Conservation (phyloP, 257 asterid genomes). For the Nicotiana knightiana region DNA sequence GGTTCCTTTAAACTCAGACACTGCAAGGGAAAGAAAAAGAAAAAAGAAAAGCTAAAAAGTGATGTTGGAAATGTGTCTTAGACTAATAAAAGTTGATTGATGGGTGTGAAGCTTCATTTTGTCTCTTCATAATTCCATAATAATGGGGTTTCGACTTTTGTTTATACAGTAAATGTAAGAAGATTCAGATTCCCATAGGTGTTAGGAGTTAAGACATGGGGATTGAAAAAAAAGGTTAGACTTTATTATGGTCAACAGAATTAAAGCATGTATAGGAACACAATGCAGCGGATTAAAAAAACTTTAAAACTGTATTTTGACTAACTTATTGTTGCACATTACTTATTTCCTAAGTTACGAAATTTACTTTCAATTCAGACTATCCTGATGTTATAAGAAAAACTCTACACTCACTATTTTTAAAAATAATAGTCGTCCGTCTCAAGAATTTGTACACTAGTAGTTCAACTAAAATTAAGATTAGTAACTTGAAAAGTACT, state of each 20-base stretch:
- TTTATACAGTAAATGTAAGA: background rate
- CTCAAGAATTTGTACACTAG: too few relatives aligned
- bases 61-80: slow-evolving; percentile 2
- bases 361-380: too few relatives aligned
- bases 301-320: too few relatives aligned
- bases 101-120: background rate
- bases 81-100: slow-evolving; percentile 3
- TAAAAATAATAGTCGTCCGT: too few relatives aligned
- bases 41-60: background rate
- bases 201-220: background rate
- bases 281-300: background rate
- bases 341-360: too few relatives aligned
- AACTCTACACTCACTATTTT: too few relatives aligned
- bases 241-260: background rate
- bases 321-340: too few relatives aligned
- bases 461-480: too few relatives aligned
- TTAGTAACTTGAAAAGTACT: too few relatives aligned
- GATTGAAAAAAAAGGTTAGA: background rate
- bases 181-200: slow-evolving; percentile 10
- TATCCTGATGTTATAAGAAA: too few relatives aligned
- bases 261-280: background rate
- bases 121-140: slow-evolving; percentile 8
- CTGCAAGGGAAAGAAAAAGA: background rate
- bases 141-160: slow-evolving; percentile 3
- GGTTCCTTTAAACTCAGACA: background rate